Evolutionary conservation across 805 yeast species (phyloP).

Genomic region (Ogataea philodendri): DNA sequence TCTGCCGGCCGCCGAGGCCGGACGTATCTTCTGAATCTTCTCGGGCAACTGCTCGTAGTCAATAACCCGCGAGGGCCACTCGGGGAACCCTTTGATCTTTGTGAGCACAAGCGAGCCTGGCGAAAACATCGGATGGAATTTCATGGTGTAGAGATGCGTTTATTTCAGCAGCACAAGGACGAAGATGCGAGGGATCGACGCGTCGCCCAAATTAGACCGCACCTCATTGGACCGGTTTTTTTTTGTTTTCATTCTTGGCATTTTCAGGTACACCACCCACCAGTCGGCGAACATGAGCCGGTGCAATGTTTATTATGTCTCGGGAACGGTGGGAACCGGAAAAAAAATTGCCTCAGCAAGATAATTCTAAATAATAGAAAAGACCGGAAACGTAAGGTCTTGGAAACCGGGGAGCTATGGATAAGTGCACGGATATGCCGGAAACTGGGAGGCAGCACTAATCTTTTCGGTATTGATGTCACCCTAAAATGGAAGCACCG

Average conservation of each 20-base stretch:
- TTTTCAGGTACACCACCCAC: too few relatives aligned
- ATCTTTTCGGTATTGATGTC: constrained; percentile 3
- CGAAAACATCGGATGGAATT: constrained; percentile 9
- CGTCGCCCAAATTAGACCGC: constrained; percentile 1
- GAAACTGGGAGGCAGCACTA: constrained; percentile 1
- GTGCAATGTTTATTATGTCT: constrained; percentile 12
- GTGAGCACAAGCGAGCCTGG: constrained; percentile 66
- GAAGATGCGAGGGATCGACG: constrained; percentile 9
- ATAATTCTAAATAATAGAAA: neutral
- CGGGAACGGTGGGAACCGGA: constrained; percentile 12
- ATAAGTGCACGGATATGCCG: neutral
- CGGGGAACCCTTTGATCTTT: constrained; percentile 81
- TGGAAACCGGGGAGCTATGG: too few relatives aligned
- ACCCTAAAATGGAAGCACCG: constrained; percentile 5
- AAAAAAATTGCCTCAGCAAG: constrained; percentile 9
- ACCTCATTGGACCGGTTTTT: constrained; percentile 7
- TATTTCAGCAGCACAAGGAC: neutral
- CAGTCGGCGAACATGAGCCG: constrained; percentile 9
- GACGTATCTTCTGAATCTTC: constrained; percentile 48
- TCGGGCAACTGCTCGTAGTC: constrained; percentile 60
- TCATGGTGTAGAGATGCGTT: constrained; percentile 10
- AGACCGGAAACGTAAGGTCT: constrained; percentile 7
- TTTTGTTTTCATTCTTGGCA: too few relatives aligned
- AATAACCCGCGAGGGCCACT: constrained; percentile 88
- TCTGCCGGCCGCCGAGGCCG: constrained; percentile 38